A percentile compares a stretch with the other conserved stretches of the same genome.
phyloP scores from a whole-genome alignment of 495 filamentous ascomycete genomes.

The Podospora fimiseda region DNA sequence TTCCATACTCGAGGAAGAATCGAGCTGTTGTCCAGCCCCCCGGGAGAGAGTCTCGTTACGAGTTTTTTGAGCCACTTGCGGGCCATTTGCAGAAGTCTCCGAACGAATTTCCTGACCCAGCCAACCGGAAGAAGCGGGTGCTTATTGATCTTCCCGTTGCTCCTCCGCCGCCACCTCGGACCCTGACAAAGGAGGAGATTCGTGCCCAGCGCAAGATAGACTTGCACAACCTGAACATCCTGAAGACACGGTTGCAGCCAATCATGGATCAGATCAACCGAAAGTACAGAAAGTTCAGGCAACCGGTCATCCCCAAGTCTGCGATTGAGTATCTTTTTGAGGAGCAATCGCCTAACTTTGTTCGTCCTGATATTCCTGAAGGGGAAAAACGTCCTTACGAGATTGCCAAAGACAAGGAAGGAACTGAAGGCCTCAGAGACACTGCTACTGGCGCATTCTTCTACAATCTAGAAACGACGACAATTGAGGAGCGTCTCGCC shows the following conservation, averaged over 20 bases:
- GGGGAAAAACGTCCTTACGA: slow-evolving; percentile 67
- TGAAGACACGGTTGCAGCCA: slow-evolving; percentile 82
- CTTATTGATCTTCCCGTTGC: slow-evolving; percentile 71
- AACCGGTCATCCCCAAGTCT: slow-evolving; percentile 64
- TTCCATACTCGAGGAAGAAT: slow-evolving; percentile 77
- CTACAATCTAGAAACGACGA: slow-evolving; percentile 90
- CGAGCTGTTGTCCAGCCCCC: slow-evolving; percentile 62
- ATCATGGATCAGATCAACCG: slow-evolving; percentile 93
- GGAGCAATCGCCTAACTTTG: slow-evolving; percentile 71
- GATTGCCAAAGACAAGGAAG: slow-evolving; percentile 64
- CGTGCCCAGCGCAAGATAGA: slow-evolving; percentile 76
- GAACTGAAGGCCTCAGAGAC: slow-evolving; percentile 63
- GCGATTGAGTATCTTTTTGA: slow-evolving; percentile 73
- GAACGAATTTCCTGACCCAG: slow-evolving; percentile 75
- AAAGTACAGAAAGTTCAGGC: slow-evolving; percentile 75
- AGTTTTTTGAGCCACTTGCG: slow-evolving; percentile 71
- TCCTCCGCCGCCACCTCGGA: slow-evolving; percentile 57
- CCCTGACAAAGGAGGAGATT: slow-evolving; percentile 65
- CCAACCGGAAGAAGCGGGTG: slow-evolving; percentile 76
- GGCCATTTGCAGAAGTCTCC: slow-evolving; percentile 71
- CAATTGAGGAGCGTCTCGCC: slow-evolving; percentile 86
- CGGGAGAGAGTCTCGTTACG: slow-evolving; percentile 51
- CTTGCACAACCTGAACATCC: slow-evolving; percentile 66
- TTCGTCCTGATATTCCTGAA: slow-evolving; percentile 66
- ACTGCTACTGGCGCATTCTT: slow-evolving; percentile 70